phyloP scores from a whole-genome alignment of 2,329 filamentous ascomycete genomes.

The Daldinia eschscholtzii region DNA sequence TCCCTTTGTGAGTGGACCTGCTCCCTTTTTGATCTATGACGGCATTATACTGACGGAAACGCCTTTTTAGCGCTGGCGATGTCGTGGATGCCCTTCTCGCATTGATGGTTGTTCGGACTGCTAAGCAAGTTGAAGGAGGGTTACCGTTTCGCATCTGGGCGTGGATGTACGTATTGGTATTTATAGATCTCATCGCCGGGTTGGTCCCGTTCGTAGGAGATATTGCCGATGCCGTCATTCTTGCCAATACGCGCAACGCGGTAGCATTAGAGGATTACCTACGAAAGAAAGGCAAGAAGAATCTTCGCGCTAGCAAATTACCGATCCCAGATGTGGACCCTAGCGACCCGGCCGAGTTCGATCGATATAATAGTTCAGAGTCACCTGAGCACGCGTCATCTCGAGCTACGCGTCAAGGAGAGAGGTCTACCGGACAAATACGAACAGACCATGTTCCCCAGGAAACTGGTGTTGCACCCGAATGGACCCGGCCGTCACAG shows the following conservation, averaged over 20 bases:
- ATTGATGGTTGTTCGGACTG: slow-evolving; percentile 79
- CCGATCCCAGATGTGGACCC: slow-evolving; percentile 64
- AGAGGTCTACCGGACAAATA: slow-evolving; percentile 13
- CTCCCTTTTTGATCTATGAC: not conserved
- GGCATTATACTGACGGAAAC: slow-evolving; percentile 35
- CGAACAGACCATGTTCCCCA: slow-evolving; percentile 42
- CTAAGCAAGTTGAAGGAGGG: slow-evolving; percentile 80
- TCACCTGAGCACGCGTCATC: slow-evolving; percentile 33
- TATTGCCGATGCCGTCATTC: slow-evolving; percentile 77
- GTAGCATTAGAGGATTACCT: slow-evolving; percentile 76
- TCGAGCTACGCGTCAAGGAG: slow-evolving; percentile 21
- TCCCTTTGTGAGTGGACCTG: slow-evolving; percentile 76
- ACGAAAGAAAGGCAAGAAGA: slow-evolving; percentile 74
- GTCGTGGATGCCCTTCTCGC: slow-evolving; percentile 79
- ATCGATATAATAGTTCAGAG: slow-evolving; percentile 53
- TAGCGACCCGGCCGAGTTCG: slow-evolving; percentile 66
- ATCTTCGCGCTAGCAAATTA: slow-evolving; percentile 61
- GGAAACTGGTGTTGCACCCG: slow-evolving; percentile 44
- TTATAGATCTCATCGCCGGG: slow-evolving; percentile 79
- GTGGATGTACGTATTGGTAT: slow-evolving; percentile 85
- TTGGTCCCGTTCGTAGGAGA: slow-evolving; percentile 83
- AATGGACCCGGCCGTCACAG: slow-evolving; percentile 35
- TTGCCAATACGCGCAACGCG: slow-evolving; percentile 82
- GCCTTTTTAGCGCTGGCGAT: slow-evolving; percentile 74
- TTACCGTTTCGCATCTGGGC: slow-evolving; percentile 71